Conservation (phyloP, 345 rosid species). For the Heritiera fomes region DNA sequence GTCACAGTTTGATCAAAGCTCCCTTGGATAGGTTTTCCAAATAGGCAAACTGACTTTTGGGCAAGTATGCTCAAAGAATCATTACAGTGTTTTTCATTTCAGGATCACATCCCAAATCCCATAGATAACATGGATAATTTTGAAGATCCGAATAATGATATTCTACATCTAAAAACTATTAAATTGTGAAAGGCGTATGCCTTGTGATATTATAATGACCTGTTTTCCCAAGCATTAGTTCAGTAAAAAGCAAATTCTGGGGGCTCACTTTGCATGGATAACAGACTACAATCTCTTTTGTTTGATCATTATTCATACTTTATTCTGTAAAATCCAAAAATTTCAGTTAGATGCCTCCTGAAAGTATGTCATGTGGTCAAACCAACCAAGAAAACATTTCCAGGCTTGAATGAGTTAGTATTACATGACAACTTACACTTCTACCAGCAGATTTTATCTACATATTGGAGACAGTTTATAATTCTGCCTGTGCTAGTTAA, state of each 20-base stretch:
- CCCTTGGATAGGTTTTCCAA: neutral
- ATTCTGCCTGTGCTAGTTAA: too few relatives aligned
- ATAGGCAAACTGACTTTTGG: neutral
- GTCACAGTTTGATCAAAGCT: neutral
- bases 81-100: neutral
- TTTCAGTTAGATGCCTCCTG: neutral
- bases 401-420: neutral
- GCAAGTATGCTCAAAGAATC: neutral
- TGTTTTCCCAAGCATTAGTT: neutral
- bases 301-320: neutral
- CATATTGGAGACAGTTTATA: too few relatives aligned
- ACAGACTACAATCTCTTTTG: neutral
- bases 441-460: too few relatives aligned
- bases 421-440: neutral
- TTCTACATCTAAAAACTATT: neutral
- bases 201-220: neutral
- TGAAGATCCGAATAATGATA: neutral
- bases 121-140: neutral
- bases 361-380: neutral
- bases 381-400: neutral
- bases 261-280: neutral
- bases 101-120: neutral
- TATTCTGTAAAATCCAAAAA: neutral
- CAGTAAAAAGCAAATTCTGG: neutral
- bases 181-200: neutral